Conservation (phyloP, 345 rosid species). For the Kandelia obovata region DNA sequence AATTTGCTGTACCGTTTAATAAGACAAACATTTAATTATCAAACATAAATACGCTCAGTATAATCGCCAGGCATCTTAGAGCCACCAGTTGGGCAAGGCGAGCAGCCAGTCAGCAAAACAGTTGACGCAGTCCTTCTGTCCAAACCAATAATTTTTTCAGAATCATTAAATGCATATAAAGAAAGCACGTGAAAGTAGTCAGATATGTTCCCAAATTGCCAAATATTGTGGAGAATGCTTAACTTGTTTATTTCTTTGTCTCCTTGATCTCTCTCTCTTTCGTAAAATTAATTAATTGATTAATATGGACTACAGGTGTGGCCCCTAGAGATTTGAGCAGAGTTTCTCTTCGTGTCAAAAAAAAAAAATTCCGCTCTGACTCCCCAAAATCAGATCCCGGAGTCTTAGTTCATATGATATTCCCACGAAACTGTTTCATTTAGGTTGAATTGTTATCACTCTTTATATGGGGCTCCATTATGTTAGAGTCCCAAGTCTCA, state of each 20-base stretch:
- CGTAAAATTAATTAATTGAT: background rate
- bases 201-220: conserved; percentile 1
- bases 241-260: background rate
- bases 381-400: too few relatives aligned
- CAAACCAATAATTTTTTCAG: background rate
- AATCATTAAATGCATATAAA: conserved; percentile 11
- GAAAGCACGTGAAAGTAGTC: background rate
- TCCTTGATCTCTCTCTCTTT: background rate
- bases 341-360: background rate
- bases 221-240: background rate
- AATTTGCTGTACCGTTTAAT: too few relatives aligned
- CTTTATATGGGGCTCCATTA: too few relatives aligned
- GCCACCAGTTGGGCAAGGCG: background rate
- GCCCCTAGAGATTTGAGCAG: background rate
- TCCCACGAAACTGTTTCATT: too few relatives aligned
- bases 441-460: too few relatives aligned
- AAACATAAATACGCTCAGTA: too few relatives aligned
- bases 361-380: too few relatives aligned
- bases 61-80: too few relatives aligned
- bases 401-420: too few relatives aligned
- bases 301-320: background rate
- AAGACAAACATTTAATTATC: too few relatives aligned
- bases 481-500: too few relatives aligned
- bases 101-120: background rate
- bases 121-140: background rate